Evolutionary conservation across 1,284 basidiomycete species (phyloP).

Genomic region (Rhodofomes roseus): DNA sequence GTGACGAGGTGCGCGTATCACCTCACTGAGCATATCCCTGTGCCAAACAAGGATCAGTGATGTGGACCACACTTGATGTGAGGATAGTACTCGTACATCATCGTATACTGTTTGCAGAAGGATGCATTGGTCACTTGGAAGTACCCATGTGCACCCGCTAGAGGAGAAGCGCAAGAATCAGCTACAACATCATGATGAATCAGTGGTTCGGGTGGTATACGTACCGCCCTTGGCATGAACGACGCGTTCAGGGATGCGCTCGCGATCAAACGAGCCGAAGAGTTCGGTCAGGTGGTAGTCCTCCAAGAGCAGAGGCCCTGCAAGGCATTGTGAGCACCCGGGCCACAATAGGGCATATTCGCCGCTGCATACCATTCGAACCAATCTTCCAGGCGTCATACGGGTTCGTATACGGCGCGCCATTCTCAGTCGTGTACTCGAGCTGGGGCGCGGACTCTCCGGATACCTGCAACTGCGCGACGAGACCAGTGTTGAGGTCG

Average conservation of each 20-base stretch:
- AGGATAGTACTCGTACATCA: slow-evolving; percentile 26
- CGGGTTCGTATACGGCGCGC: slow-evolving; percentile 24
- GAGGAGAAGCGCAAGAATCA: neutral
- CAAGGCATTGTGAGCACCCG: neutral
- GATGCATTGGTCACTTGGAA: slow-evolving; percentile 41
- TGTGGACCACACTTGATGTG: slow-evolving; percentile 46
- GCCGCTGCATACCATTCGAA: slow-evolving; percentile 16
- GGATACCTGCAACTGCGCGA: slow-evolving; percentile 20
- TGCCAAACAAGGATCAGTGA: neutral
- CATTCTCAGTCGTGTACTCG: slow-evolving; percentile 26
- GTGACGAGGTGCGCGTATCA: neutral
- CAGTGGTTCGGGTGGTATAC: neutral
- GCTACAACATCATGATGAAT: neutral
- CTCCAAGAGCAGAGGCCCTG: slow-evolving; percentile 21
- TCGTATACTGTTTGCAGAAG: slow-evolving; percentile 23
- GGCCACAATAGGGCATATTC: neutral
- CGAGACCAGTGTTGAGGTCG: slow-evolving; percentile 21
- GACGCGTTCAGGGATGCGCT: slow-evolving; percentile 42
- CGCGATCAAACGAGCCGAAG: slow-evolving; percentile 54
- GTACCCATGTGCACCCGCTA: slow-evolving; percentile 52
- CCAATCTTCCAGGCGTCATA: slow-evolving; percentile 28
- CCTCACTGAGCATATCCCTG: slow-evolving; percentile 23
- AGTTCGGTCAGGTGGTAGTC: slow-evolving; percentile 36
- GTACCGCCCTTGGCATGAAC: slow-evolving; percentile 39
- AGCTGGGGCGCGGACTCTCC: slow-evolving; percentile 21